Base-by-base conservation (phyloP, 2,329 filamentous ascomycete genomes). In the Dothiorella sarmentorum region DNA sequence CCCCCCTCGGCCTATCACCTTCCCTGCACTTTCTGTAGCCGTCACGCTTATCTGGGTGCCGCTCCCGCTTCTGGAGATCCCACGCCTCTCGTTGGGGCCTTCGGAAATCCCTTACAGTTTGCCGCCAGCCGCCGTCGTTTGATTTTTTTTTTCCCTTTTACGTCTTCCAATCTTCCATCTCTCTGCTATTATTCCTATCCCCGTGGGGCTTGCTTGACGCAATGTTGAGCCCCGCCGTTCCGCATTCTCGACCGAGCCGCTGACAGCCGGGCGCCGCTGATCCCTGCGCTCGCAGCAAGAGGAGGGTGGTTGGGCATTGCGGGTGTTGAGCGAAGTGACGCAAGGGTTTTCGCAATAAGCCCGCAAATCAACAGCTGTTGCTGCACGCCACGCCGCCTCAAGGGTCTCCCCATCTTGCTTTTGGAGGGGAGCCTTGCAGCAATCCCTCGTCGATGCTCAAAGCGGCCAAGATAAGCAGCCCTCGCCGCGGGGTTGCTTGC, bases 391-490 rank as follows among this genome's bases (percentile, higher is more conserved):
- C 31, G 29, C 31, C 18, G 45, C 49, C 33, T 53, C 35, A 40
- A 53, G 49, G 49, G 49, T 53, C 49, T 10, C 29, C 33, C 29
- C 33, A 29, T 40, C 49, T 40, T 53, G 49, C 49, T 53, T 53
- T 13, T 15, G 20, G 33, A 31, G 15, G 35, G 15, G 43, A 31
- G 27, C 29, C 29, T 18, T 53, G 49, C 33, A 37, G 20, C 47
- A 20, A 27, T 15, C 47, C 45, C 45, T 33, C 33, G 47, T 26
- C 20, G 13, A 5, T 15, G 17, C 47, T 51, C 33, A 35, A 53
- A 53, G 4, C 49, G 35, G 49, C 49, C 15, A 53, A 53, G 49
- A 53, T 53, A 40, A 53, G 49, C 49, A 40, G 22, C 3, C 17
- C n/a, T 40, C 7, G 29, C 24, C 49, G 49, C 49, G 49, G 49